Evolutionary conservation across 441 rosid species (phyloP).

Genomic region (Cnidoscolus chayamansa): DNA sequence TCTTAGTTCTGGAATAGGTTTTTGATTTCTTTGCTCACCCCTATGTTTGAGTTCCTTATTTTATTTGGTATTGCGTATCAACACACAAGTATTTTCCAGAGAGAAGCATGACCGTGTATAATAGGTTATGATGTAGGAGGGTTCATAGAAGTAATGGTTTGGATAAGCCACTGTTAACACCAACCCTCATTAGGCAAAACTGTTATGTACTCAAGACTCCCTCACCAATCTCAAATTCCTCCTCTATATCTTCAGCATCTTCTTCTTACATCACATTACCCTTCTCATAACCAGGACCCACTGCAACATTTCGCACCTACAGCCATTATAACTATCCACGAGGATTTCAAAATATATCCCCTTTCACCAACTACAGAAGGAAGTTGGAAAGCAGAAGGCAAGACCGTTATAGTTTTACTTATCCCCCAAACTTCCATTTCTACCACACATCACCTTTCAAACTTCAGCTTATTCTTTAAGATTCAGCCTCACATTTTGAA

Average conservation of each 20-base stretch:
- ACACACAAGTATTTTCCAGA: too few relatives aligned
- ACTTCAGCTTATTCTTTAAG: slow-evolving; percentile 31
- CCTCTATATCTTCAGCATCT: background rate
- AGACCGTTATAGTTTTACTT: background rate
- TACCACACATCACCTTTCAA: background rate
- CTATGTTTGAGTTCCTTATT: too few relatives aligned
- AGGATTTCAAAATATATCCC: background rate
- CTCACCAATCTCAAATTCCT: background rate
- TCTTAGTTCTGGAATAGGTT: too few relatives aligned
- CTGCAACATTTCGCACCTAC: background rate
- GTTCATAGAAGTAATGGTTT: too few relatives aligned
- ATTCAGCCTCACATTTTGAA: slow-evolving; percentile 41
- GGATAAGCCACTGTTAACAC: too few relatives aligned
- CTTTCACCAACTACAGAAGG: background rate
- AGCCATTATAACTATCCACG: background rate
- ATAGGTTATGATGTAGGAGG: too few relatives aligned
- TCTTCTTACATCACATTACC: background rate
- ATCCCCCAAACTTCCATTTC: background rate
- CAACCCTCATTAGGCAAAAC: too few relatives aligned
- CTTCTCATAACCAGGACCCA: background rate
- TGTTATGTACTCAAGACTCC: too few relatives aligned
- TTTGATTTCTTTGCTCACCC: too few relatives aligned
- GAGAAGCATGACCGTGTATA: too few relatives aligned
- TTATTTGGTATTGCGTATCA: too few relatives aligned
- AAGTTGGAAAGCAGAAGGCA: background rate